A percentile compares a stretch with the other conserved stretches of the same genome.
Evolutionary conservation across 169 alveolate genomes (phyloP).

Genomic region (Neospora caninum): DNA sequence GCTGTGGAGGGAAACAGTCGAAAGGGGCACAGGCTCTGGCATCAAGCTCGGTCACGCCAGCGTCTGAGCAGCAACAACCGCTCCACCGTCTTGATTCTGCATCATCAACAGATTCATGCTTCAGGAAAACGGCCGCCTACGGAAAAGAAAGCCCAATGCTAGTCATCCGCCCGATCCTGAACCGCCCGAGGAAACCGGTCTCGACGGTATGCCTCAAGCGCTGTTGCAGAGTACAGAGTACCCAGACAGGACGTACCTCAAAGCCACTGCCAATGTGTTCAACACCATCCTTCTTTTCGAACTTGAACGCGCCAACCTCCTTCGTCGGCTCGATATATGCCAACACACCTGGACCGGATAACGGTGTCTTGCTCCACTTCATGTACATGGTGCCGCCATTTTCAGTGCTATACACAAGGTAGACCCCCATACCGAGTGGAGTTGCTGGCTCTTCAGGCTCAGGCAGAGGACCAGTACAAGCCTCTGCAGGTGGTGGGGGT

Average conservation of each 20-base stretch:
- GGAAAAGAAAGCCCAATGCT: no score
- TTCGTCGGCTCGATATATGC: constrained; percentile 54
- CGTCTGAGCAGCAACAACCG: no score
- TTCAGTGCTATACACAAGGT: constrained; percentile 40
- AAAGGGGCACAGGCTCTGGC: background rate
- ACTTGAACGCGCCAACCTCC: constrained; percentile 57
- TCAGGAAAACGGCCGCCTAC: no score
- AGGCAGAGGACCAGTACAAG: constrained; percentile 59
- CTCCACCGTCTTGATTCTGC: no score
- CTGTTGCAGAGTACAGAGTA: background rate
- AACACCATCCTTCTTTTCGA: constrained; percentile 45
- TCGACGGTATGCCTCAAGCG: background rate
- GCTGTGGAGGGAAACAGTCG: constrained; percentile 8
- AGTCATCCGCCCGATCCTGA: no score
- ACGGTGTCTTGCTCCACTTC: constrained; percentile 58
- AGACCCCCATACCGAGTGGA: constrained; percentile 50
- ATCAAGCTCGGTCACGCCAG: no score
- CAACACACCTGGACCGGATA: constrained; percentile 48
- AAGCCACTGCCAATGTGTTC: constrained; percentile 3
- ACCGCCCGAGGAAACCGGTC: background rate
- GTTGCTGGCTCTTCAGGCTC: constrained; percentile 26
- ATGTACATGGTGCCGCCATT: constrained; percentile 34
- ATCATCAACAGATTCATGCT: no score
- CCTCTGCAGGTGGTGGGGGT: constrained; percentile 65
- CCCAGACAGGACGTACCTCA: constrained; percentile 6